These are phyloP conservation scores for Avicennia marina DNA, from an alignment of 257 asterid genomes.

Conservation along the genomic window DNA sequence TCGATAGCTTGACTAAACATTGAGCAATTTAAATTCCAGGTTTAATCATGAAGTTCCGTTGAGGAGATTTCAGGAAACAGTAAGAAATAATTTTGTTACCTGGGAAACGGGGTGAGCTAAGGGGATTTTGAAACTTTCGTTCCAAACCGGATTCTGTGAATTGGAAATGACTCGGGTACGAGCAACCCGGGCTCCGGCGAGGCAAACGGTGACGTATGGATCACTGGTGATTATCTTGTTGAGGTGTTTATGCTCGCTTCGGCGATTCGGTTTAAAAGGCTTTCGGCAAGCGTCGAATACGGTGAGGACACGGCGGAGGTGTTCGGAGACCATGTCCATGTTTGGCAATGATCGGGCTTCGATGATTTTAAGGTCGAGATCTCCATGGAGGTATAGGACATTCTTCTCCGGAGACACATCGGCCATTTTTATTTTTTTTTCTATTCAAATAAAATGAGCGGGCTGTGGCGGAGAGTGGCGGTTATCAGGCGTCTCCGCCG, in stretches of 20 bases:
- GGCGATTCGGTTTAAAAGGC: slow-evolving; percentile 29
- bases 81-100: slow-evolving; percentile 12
- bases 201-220: slow-evolving; percentile 81
- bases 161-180: slow-evolving; percentile 80
- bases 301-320: slow-evolving; percentile 64
- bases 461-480: slow-evolving; percentile 34
- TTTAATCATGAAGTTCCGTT: too few species aligned
- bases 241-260: slow-evolving; percentile 24
- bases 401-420: slow-evolving; percentile 10
- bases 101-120: slow-evolving; percentile 78
- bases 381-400: slow-evolving; percentile 65
- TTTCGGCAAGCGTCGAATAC: slow-evolving; percentile 41
- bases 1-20: too few species aligned
- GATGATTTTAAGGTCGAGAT: slow-evolving; percentile 65
- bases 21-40: too few species aligned
- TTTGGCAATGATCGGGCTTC: slow-evolving; percentile 86
- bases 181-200: slow-evolving; percentile 78
- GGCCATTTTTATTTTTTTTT: slow-evolving; percentile 25
- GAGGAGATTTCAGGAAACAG: background rate
- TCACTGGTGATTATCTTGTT: slow-evolving; percentile 79
- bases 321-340: slow-evolving; percentile 77
- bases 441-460: too few species aligned
- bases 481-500: slow-evolving; percentile 32
- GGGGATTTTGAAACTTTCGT: slow-evolving; percentile 72
- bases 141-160: slow-evolving; percentile 78